Evolutionary conservation across 2,329 filamentous ascomycete genomes (phyloP).

Genomic region (Penicillium sclerotiorum): DNA sequence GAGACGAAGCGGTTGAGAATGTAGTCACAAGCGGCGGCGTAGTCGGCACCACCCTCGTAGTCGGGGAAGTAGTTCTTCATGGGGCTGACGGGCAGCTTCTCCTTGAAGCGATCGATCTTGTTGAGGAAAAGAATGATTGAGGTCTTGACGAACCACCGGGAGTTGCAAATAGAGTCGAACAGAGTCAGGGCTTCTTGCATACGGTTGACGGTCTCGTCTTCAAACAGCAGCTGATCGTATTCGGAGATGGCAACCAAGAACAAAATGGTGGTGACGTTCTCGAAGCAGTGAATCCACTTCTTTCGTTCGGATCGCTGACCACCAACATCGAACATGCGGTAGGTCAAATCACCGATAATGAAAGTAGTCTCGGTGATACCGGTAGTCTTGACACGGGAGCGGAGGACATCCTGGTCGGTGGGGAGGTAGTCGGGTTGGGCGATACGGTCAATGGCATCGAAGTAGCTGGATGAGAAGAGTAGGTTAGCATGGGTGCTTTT

Average conservation of each 20-base stretch:
- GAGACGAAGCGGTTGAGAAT: slow-evolving; percentile 98
- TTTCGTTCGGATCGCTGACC: slow-evolving; percentile 94
- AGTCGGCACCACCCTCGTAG: slow-evolving; percentile 91
- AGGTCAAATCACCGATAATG: slow-evolving; percentile 91
- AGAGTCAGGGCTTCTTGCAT: slow-evolving; percentile 73
- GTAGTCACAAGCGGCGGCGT: slow-evolving; percentile 94
- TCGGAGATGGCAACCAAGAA: slow-evolving; percentile 97
- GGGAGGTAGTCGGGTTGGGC: slow-evolving; percentile 90
- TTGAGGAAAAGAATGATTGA: slow-evolving; percentile 74
- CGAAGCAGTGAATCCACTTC: slow-evolving; percentile 99
- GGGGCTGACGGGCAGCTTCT: slow-evolving; percentile 71
- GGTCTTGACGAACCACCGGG: slow-evolving; percentile 72
- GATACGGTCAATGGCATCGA: slow-evolving; percentile 91
- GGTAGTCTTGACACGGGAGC: slow-evolving; percentile 95
- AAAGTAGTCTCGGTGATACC: slow-evolving; percentile 97
- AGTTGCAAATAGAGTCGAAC: slow-evolving; percentile 74
- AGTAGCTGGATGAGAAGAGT: slow-evolving; percentile 74
- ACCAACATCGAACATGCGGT: slow-evolving; percentile 97
- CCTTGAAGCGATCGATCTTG: slow-evolving; percentile 76
- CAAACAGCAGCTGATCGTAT: slow-evolving; percentile 93
- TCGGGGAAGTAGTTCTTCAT: slow-evolving; percentile 78
- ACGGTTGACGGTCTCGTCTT: slow-evolving; percentile 88
- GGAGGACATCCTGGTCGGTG: slow-evolving; percentile 91
- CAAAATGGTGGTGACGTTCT: slow-evolving; percentile 95
- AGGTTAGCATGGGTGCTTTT: slow-evolving; percentile 6